Percentiles rank a stretch among this genome's conserved stretches.
phyloP scores from a whole-genome alignment of 257 asterid species.

The Solanum paucissectum region DNA sequence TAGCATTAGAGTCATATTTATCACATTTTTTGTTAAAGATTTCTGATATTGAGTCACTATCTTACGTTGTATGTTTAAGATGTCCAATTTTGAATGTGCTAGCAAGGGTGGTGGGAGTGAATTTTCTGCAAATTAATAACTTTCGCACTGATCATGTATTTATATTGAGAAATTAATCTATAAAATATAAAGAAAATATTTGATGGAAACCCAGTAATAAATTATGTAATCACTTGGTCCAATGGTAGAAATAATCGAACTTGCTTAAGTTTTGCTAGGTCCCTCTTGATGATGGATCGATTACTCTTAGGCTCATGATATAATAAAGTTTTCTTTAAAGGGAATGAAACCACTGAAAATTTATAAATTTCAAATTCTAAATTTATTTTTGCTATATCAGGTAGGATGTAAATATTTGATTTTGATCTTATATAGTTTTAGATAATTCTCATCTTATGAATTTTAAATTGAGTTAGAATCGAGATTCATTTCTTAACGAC shows the following conservation, averaged over 20 bases:
- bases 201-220: not conserved
- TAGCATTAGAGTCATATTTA: not conserved
- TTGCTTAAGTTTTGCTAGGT: not conserved
- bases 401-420: not conserved
- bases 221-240: not conserved
- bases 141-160: accelerated
- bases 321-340: not conserved
- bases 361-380: not conserved
- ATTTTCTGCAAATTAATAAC: accelerated
- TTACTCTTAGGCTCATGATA: not conserved
- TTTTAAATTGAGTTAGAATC: not conserved
- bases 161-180: not conserved
- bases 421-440: not conserved
- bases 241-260: not conserved
- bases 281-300: not conserved
- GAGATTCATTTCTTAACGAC: not conserved
- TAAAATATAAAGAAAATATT: not conserved
- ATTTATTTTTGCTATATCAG: not conserved
- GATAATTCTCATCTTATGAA: not conserved
- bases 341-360: not conserved
- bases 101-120: not conserved
- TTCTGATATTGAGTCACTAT: not conserved
- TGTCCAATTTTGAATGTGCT: not conserved
- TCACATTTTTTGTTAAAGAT: not conserved
- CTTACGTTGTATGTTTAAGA: not conserved